Base-by-base conservation (phyloP, 2,329 filamentous ascomycete genomes). In the Hymenoscyphus scutula region DNA sequence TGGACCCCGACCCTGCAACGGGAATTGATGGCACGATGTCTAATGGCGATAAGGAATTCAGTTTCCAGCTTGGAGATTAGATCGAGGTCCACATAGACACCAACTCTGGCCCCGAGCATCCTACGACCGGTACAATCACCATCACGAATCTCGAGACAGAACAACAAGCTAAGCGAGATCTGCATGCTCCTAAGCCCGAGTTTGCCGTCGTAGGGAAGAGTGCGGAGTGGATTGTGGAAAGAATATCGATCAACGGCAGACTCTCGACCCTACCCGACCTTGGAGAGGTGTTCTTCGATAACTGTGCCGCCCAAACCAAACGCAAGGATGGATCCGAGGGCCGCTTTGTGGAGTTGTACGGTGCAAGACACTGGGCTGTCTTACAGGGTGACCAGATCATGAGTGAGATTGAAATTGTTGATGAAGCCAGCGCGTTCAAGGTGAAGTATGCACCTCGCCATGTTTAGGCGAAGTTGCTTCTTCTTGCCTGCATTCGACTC, bases 141-240 rank as follows among this genome's bases (percentile, higher is more conserved):
- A 27, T 30, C 27, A 25, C 32, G 2, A 57, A 57, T 23, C 17
- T 57, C 32, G 17, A 57, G 6, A 57, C 55, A n/a, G 15, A 41
- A 5, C 32, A 41, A 41, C 13, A 34, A 19, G 30, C 15, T n/a
- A 25, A n/a, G 3, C 15, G 8, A n/a, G 7, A 6, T 2, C 2
- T 41, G 1, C 19, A 41, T 17, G 29, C 34, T 4, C 55, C 55
- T 1, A 5, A 7, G 13, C 34, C 30, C 11, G 55, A 10, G n/a
- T 30, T 17, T 6, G 34, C 6, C 2, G 4, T 57, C 8, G 6
- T 23, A 11, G 32, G 55, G 17, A 37, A 15, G 19, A 38, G 5
- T 19, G 30, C n/a, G 7, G 29, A 57, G 34, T 57, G 55, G 55
- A 57, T 57, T 3, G 55, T 57, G 6, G 29, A 57, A 57, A 37